Base-by-base conservation (phyloP, 176 grass and related monocot genomes). In the Miscanthus lutarioriparius region DNA sequence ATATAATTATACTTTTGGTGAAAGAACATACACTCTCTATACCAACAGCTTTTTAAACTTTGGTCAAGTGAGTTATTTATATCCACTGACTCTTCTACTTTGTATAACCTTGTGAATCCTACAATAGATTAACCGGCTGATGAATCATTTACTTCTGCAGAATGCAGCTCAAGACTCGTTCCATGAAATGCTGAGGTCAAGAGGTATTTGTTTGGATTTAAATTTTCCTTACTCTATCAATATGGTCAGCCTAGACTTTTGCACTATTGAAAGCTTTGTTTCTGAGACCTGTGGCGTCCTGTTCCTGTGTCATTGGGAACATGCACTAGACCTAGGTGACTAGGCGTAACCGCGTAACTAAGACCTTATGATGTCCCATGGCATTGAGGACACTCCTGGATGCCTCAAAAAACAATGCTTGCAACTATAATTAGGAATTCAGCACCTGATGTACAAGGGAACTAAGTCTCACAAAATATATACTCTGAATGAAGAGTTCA, bases 31-130 rank as follows among this genome's bases (percentile, higher is more conserved):
- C 79, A 93, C 89, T 62, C 91, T 98, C 25, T 98, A 92, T 71
- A 93, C 83, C 74, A 93, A 95, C 67, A 98, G 96, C 83, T 93
- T 98, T 93, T 90, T 98, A 59, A 94, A 95, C 83, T 95, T 93
- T 70, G 96, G 96, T 64, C 96, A 95, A 90, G 96, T 98, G 81
- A 87, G 80, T 74, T 74, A 26, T 45, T 23, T 78, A 54, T 72
- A 83, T 84, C 13, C 15, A 17, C 23, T 33, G 62, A 82, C 65
- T 64, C 73, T 16, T 87, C 30, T 39, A 63, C 10, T 77, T 51
- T 27, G 45, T 58, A 79, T 41, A 61, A 48, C 65, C 7, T 26
- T 86, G 48, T 43, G 37, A 87, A 80, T 69, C 83, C n/a, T 63
- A 9, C n/a, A 48, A 56, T 35, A 59, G 8, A 65, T 44, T 76